These are phyloP conservation scores for Chytriomyces sp. DNA, from an alignment of 192 early-diverging fungal species.

Conservation along the genomic window DNA sequence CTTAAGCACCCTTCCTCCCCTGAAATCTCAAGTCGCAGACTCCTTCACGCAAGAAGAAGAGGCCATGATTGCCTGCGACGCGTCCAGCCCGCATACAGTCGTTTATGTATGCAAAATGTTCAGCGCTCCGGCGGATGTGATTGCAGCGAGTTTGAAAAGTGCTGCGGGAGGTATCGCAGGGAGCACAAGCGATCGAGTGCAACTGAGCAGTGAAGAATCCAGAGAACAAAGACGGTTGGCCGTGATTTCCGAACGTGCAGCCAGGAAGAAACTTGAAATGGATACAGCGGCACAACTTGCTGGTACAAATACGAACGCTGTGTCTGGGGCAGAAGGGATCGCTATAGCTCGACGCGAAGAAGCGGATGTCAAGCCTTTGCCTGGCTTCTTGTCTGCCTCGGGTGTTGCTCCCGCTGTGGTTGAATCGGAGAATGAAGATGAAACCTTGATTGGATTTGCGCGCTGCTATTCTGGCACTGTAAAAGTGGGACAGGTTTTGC, in stretches of 20 bases:
- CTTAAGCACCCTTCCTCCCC: slow-evolving; percentile 55
- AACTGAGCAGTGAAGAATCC: slow-evolving; percentile 87
- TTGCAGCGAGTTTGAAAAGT: slow-evolving; percentile 58
- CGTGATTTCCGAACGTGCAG: slow-evolving; percentile 31
- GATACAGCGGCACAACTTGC: slow-evolving; percentile 28
- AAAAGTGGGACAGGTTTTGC: slow-evolving; percentile 80
- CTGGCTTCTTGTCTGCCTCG: slow-evolving; percentile 17
- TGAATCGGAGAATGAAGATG: slow-evolving; percentile 37
- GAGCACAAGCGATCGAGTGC: slow-evolving; percentile 38
- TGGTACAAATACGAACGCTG: slow-evolving; percentile 24
- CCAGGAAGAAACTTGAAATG: slow-evolving; percentile 34
- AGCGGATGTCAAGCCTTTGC: slow-evolving; percentile 13
- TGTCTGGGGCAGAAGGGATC: slow-evolving; percentile 15
- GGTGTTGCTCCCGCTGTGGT: slow-evolving; percentile 7
- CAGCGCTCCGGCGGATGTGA: slow-evolving; percentile 72
- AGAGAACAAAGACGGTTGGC: slow-evolving; percentile 64
- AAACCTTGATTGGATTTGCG: slow-evolving; percentile 55
- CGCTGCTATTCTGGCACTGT: slow-evolving; percentile 92
- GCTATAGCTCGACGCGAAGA: slow-evolving; percentile 8
- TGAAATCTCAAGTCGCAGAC: slow-evolving; percentile 14
- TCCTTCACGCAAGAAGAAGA: slow-evolving; percentile 62
- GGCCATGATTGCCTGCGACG: slow-evolving; percentile 78
- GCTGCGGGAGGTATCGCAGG: slow-evolving; percentile 18
- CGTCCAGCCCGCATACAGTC: slow-evolving; percentile 69
- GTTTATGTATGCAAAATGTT: slow-evolving; percentile 96